Base-by-base conservation (phyloP, 495 filamentous ascomycete species). In the Tuber brumale region DNA sequence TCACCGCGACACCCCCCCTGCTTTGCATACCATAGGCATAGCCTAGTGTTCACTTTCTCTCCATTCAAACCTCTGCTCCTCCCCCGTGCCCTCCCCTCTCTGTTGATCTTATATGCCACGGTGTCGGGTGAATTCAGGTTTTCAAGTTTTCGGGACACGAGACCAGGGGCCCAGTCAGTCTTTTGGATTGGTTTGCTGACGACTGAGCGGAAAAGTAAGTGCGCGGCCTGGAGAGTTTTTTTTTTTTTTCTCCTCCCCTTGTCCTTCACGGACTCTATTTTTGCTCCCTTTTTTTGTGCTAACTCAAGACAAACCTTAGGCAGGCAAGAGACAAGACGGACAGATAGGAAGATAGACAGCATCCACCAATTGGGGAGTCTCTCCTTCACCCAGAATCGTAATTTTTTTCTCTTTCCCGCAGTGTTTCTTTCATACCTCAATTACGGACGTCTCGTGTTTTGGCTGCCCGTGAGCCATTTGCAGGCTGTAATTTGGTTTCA, bases 101-200 rank as follows among this genome's bases (percentile, higher is more conserved):
- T 78, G 77, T 79, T 76, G 77, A 79, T 79, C 77, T 48, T 45
- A 73, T 61, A 35, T 79, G 76, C 76, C 77, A 79, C 75, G 71
- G 77, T 70, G 69, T 74, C 76, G 75, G 75, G 76, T 75, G 72
- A 73, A 71, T 73, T 76, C 35, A 79, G 70, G 45, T 39, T 78
- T 72, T 75, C 75, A 79, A 77, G 73, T 78, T 76, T 77, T 39
- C 46, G 77, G 77, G 75, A 78, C 77, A 79, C 76, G 70, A 77
- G 76, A 73, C 70, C 43, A 73, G 76, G 70, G 76, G 12, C 57
- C 27, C 27, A 35, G 57, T 27, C 27, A 19, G 31, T 16, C 1
- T 66, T 66, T 66, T 35, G 57, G 57, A 66, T 66, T 66, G 57
- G 35, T 66, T 66, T 35, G 57, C 57, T 66, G 0, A 35, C 57